These are phyloP conservation scores for Pseudogymnoascus sp. DNA, from an alignment of 2,329 filamentous ascomycete species.

Conservation along the genomic window DNA sequence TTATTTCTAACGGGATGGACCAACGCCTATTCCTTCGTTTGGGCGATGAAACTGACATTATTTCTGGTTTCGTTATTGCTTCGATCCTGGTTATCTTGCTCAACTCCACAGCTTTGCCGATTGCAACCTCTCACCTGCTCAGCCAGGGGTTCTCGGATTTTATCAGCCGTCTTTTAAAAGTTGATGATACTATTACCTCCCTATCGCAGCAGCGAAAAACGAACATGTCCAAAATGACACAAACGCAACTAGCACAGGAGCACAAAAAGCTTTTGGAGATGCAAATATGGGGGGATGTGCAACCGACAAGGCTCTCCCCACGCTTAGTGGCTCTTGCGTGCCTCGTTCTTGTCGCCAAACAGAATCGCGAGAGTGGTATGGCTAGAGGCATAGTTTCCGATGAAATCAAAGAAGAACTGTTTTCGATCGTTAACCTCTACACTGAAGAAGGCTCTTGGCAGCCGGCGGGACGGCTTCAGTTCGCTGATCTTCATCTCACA, in stretches of 20 bases:
- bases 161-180: slow-evolving; percentile 45
- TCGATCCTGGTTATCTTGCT: slow-evolving; percentile 56
- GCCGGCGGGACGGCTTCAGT: slow-evolving; percentile 16
- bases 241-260: slow-evolving; percentile 45
- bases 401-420: slow-evolving; percentile 40
- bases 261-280: slow-evolving; percentile 44
- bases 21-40: slow-evolving; percentile 57
- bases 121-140: slow-evolving; percentile 48
- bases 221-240: slow-evolving; percentile 60
- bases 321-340: slow-evolving; percentile 55
- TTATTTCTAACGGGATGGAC: slow-evolving; percentile 66
- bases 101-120: slow-evolving; percentile 48
- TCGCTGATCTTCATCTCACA: slow-evolving; percentile 32
- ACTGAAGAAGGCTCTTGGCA: slow-evolving; percentile 21
- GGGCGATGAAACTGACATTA: slow-evolving; percentile 48
- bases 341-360: slow-evolving; percentile 48
- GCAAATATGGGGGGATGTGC: slow-evolving; percentile 50
- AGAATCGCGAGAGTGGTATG: slow-evolving; percentile 39
- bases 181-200: slow-evolving; percentile 45
- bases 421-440: slow-evolving; percentile 32
- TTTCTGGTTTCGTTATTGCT: slow-evolving; percentile 55
- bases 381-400: slow-evolving; percentile 41
- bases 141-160: slow-evolving; percentile 45
- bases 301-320: slow-evolving; percentile 47
- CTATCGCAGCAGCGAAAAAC: slow-evolving; percentile 56